phyloP scores from a whole-genome alignment of 2,329 filamentous ascomycete species.

The Colletotrichum eremochloae region DNA sequence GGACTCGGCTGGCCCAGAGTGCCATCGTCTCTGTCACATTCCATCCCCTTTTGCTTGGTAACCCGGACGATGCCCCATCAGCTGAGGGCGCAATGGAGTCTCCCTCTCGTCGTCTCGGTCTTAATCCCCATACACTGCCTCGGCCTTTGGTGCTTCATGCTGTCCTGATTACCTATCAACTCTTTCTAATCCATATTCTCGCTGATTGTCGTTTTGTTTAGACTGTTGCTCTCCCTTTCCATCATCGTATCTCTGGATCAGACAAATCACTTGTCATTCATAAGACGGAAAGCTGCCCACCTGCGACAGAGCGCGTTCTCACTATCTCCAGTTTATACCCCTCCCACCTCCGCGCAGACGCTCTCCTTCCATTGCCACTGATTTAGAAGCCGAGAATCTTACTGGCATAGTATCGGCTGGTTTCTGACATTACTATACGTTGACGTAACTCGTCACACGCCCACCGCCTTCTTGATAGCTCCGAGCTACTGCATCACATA shows the following conservation, averaged over 20 bases:
- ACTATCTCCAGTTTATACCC: slow-evolving; percentile 38
- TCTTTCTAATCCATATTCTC: slow-evolving; percentile 20
- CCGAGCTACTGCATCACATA: slow-evolving; percentile 17
- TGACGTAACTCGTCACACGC: slow-evolving; percentile 30
- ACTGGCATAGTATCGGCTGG: slow-evolving; percentile 12
- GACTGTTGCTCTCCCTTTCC: not conserved
- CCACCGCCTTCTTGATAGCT: slow-evolving; percentile 22
- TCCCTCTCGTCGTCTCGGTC: slow-evolving; percentile 11
- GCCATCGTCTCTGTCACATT: slow-evolving; percentile 7
- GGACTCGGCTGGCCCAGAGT: slow-evolving; percentile 20
- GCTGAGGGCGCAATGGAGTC: slow-evolving; percentile 28
- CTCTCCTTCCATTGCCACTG: slow-evolving; percentile 21
- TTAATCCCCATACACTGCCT: slow-evolving; percentile 11
- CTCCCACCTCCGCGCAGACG: slow-evolving; percentile 14
- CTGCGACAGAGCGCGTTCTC: not conserved
- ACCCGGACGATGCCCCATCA: slow-evolving; percentile 39
- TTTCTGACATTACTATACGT: slow-evolving; percentile 18
- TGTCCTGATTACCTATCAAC: slow-evolving; percentile 21
- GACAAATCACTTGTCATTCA: not conserved
- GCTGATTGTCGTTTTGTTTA: slow-evolving; percentile 28
- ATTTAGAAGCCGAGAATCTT: slow-evolving; percentile 28
- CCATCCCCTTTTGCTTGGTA: slow-evolving; percentile 30
- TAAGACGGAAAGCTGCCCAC: slow-evolving; percentile 30
- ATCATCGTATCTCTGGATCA: not conserved
- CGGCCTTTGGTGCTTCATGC: not conserved